Conservation (phyloP, 805 yeast species). For the Teunomyces pallodes region DNA sequence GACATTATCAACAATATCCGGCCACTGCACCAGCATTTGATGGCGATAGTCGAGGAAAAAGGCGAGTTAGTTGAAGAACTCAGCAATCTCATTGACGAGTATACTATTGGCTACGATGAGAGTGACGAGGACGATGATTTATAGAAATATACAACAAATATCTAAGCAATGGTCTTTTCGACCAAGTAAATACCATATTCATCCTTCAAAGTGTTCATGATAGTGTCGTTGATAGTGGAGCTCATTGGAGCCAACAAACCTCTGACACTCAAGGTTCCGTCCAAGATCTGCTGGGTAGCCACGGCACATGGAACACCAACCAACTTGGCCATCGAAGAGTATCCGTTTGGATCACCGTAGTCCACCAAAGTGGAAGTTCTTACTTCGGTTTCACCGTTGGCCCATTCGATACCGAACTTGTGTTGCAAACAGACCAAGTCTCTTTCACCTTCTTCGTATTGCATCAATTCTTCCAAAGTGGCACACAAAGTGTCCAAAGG, state of each 20-base stretch:
- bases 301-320: constrained; percentile 99
- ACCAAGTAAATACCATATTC: constrained; percentile 82
- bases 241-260: constrained; percentile 94
- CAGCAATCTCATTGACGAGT: constrained; percentile 42
- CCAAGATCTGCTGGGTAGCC: constrained; percentile 81
- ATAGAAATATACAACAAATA: neutral
- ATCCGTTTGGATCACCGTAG: constrained; percentile 83
- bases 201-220: constrained; percentile 88
- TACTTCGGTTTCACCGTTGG: constrained; percentile 84
- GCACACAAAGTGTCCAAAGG: constrained; percentile 97
- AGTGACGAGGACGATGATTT: constrained; percentile 44
- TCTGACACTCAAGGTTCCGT: constrained; percentile 71
- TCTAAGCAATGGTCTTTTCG: constrained; percentile 46
- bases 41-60: constrained; percentile 44
- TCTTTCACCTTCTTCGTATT: constrained; percentile 92
- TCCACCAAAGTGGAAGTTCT: constrained; percentile 96
- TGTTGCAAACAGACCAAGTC: constrained; percentile 95
- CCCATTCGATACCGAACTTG: constrained; percentile 96
- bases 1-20: constrained; percentile 22
- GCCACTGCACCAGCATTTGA: constrained; percentile 6
- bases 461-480: constrained; percentile 92
- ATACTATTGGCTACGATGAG: constrained; percentile 48
- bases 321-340: constrained; percentile 97
- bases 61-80: constrained; percentile 53
- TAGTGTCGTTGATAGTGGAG: constrained; percentile 85